phyloP scores from a whole-genome alignment of 2,329 filamentous ascomycete genomes.

The Ceratocystis variospora region DNA sequence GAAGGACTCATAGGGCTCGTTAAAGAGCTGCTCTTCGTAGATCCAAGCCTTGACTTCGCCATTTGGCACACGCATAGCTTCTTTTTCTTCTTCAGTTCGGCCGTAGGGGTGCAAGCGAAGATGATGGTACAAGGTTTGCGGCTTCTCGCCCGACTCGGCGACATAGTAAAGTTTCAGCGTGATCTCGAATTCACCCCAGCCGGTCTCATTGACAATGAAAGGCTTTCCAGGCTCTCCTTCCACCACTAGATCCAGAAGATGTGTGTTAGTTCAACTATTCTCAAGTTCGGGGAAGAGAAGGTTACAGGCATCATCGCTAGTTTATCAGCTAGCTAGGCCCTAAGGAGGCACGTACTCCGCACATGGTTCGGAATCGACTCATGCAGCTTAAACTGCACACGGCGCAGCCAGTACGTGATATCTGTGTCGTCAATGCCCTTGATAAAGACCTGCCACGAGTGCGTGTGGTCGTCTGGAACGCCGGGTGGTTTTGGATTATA shows the following conservation, averaged over 20 bases:
- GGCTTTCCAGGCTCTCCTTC: constrained; percentile 55
- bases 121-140: constrained; percentile 88
- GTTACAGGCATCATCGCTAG: no score
- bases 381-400: constrained; percentile 96
- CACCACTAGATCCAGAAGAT: constrained; percentile 35
- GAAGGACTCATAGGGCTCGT: constrained; percentile 87
- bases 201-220: constrained; percentile 81
- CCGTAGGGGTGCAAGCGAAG: constrained; percentile 85
- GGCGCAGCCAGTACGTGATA: constrained; percentile 88
- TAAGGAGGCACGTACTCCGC: constrained; percentile 43
- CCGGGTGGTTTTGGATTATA: constrained; percentile 63
- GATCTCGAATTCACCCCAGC: constrained; percentile 97
- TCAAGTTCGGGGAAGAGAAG: not conserved
- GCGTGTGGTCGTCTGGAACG: constrained; percentile 81
- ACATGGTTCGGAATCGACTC: constrained; percentile 89
- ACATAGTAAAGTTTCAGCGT: constrained; percentile 90
- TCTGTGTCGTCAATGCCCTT: constrained; percentile 79
- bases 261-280: not conserved
- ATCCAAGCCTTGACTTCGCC: constrained; percentile 62
- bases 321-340: not conserved
- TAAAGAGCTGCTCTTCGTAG: constrained; percentile 93
- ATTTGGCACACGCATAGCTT: constrained; percentile 42
- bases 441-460: constrained; percentile 92
- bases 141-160: constrained; percentile 77
- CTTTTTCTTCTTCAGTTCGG: constrained; percentile 59